Base-by-base conservation (phyloP, 2,329 filamentous ascomycete species). In the Ceratocystis diversiconidia region DNA sequence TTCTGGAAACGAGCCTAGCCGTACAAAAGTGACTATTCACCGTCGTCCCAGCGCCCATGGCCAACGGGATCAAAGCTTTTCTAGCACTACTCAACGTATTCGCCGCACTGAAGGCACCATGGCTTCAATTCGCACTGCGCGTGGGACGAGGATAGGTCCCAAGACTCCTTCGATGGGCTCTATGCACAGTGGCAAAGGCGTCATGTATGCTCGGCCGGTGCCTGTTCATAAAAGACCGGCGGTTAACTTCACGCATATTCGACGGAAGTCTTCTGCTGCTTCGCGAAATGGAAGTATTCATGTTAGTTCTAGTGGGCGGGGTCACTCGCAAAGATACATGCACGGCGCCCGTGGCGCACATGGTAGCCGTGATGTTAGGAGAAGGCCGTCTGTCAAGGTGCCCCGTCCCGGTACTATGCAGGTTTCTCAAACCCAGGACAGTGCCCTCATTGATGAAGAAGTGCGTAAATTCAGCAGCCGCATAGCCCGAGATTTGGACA, bases 401-500 rank as follows among this genome's bases (percentile, higher is more conserved):
- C 61, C 65, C 4, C 43, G 43, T 36, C 30, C 61, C 8, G 61
- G 36, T 41, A 41, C n/a, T 1, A 17, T 66, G 32, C 41, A 50
- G 52, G 52, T 25, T 8, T 63, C 65, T 5, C 50, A 63, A 30
- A 63, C 65, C 5, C 62, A 66, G 22, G 65, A 63, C 44, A 66
- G 61, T 50, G 65, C 65, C 0, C n/a, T 66, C 12, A 63, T 80
- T 70, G 86, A 84, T 70, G 90, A 91, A 67, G 92, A 96, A 72
- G 82, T 94, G 64, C 82, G 90, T 5, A 87, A 92, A 70, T 87
- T 95, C 66, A 95, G 90, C 70, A 59, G 52, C 70, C 90, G 90
- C 71, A 85, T 96, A 68, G 90, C 90, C 62, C 90, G 90, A 74
- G 89, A 94, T 67, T 95, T 92, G 72, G 92, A 97, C 72, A 89